Conservation (phyloP, 495 filamentous ascomycete genomes). For the Ramalina intermedia region DNA sequence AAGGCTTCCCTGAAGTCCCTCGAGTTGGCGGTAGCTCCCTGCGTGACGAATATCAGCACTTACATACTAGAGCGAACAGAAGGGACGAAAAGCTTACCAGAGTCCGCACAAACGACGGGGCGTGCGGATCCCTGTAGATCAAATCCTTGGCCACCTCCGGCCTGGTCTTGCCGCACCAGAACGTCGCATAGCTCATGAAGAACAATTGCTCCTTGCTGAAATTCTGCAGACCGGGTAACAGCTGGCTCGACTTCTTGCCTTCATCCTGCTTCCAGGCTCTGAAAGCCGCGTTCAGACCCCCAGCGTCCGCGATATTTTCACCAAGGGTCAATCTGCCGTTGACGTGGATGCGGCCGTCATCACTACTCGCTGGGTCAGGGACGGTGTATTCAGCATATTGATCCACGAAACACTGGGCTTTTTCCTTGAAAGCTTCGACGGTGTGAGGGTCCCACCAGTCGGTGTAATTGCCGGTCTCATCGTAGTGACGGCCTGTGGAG, state of each 20-base stretch:
- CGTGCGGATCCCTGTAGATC: constrained; percentile 50
- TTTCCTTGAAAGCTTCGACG: constrained; percentile 44
- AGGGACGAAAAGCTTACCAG: constrained; percentile 26
- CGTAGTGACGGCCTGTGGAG: constrained; percentile 50
- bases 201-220: constrained; percentile 63
- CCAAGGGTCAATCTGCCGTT: constrained; percentile 55
- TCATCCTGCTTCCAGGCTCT: constrained; percentile 51
- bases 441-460: constrained; percentile 61
- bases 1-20: constrained; percentile 54
- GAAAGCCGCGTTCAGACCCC: constrained; percentile 50
- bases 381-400: constrained; percentile 55
- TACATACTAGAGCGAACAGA: neutral
- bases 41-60: neutral
- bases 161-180: constrained; percentile 54
- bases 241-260: constrained; percentile 34
- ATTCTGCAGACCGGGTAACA: constrained; percentile 46
- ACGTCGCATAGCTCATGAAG: constrained; percentile 50
- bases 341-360: constrained; percentile 34
- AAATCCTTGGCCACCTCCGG: constrained; percentile 38
- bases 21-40: constrained; percentile 53
- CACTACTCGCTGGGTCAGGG: constrained; percentile 32
- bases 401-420: constrained; percentile 54
- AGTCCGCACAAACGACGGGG: constrained; percentile 45
- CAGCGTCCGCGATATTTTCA: constrained; percentile 68
- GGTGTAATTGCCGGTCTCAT: constrained; percentile 49